Base-by-base conservation (phyloP, 2,329 filamentous ascomycete genomes). In the Stemphylium vesicarium region DNA sequence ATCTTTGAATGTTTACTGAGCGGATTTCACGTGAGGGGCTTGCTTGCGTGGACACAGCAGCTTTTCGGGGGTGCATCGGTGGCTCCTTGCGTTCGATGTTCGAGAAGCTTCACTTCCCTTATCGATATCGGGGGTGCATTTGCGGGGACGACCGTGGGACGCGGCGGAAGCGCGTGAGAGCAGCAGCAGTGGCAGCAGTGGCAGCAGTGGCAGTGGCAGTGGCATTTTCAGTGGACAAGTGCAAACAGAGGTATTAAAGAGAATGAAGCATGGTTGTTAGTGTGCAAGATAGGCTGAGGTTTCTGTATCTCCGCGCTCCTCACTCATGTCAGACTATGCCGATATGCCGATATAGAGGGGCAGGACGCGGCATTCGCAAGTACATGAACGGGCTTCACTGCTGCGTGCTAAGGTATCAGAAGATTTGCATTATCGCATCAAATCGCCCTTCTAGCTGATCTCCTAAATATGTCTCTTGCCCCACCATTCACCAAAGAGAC, bases 401-500 rank as follows among this genome's bases (percentile, higher is more conserved):
- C 35, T 31, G 40, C 47, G 36, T 45, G 10, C 31, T 13, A 31
- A 4, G 26, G 6, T 5, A 35, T 45, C 5, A 16, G n/a, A 8
- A 16, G 16, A 4, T 7, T 12, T 12, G 8, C 13, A 16, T 8
- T 38, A 8, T 12, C 12, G 16, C 4, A 16, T 44, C 16, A 31
- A 13, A 36, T 45, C 15, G 13, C 13, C 8, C 12, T 16, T n/a
- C 2, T 26, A 10, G n/a, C 7, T 42, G 32, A 15, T 4, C 29
- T 10, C 26, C 20, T 15, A 16, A 63, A 16, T 9, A 80, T 80
- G 78, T 79, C 78, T 40, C 73, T 78, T 20, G 65, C 84, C 54
- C 91, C 92, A 4, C 91, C 91, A 0, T 96, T 92, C 72, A 94
- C 86, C 4, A 79, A 84, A 20, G 88, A 91, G 70, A 88, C 86